Percentiles rank a stretch among this genome's conserved stretches.
Evolutionary conservation across 805 yeast genomes (phyloP).

Genomic region (Schwanniomyces occidentalis): DNA sequence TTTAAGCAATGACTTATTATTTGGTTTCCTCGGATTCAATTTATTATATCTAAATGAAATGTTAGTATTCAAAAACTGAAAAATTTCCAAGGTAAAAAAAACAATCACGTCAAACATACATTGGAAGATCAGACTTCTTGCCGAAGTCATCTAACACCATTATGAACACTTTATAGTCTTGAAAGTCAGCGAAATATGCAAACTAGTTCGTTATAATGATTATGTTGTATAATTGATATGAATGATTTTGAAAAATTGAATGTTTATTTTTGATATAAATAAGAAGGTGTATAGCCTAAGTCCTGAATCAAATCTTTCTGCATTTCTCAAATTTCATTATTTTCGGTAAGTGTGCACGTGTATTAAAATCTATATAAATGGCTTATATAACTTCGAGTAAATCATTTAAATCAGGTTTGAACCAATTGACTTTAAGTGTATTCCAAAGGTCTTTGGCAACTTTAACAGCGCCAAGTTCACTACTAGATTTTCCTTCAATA

Average conservation of each 20-base stretch:
- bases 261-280: too few relatives aligned
- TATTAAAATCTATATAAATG: slow-evolving; percentile 5
- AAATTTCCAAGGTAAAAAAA: neutral
- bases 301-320: too few relatives aligned
- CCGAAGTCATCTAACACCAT: slow-evolving; percentile 32
- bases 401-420: slow-evolving; percentile 52
- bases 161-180: too few relatives aligned
- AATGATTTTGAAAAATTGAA: too few relatives aligned
- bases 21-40: slow-evolving; percentile 21
- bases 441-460: slow-evolving; percentile 72
- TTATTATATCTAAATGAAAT: slow-evolving; percentile 11
- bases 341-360: slow-evolving; percentile 6
- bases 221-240: too few relatives aligned
- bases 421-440: slow-evolving; percentile 60
- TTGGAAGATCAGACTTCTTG: slow-evolving; percentile 51
- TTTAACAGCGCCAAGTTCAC: slow-evolving; percentile 45
- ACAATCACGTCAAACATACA: slow-evolving; percentile 23
- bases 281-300: too few relatives aligned
- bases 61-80: slow-evolving; percentile 5
- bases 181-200: too few relatives aligned
- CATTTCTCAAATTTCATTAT: too few relatives aligned
- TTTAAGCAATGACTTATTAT: slow-evolving; percentile 7
- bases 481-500: slow-evolving; percentile 67
- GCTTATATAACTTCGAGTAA: slow-evolving; percentile 34
- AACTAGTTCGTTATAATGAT: too few relatives aligned